These are phyloP conservation scores for Rhodomyrtus psidioides DNA, from an alignment of 441 rosid species.

Conservation along the genomic window DNA sequence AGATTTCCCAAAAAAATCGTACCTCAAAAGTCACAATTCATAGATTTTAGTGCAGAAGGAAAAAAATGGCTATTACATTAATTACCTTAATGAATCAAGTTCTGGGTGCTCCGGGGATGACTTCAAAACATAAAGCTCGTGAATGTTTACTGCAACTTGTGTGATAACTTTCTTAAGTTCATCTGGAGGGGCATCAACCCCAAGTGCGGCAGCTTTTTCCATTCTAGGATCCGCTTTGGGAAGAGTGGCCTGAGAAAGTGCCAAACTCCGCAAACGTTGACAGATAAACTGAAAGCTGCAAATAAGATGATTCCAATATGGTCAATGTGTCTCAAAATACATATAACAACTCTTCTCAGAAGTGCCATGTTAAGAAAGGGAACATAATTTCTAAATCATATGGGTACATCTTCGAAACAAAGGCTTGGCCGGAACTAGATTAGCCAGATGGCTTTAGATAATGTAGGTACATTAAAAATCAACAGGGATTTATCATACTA, in stretches of 20 bases:
- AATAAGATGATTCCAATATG: conserved; percentile 3
- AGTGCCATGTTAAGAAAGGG: not conserved
- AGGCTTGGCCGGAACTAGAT: not conserved
- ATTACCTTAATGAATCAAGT: conserved; percentile 57
- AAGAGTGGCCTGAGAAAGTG: conserved; percentile 45
- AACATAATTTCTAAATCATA: not conserved
- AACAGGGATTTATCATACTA: not conserved
- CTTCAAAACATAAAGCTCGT: conserved; percentile 51
- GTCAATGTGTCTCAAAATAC: not conserved
- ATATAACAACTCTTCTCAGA: not conserved
- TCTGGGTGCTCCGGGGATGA: conserved; percentile 73
- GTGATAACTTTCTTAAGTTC: conserved; percentile 48
- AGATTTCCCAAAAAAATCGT: not conserved
- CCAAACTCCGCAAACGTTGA: conserved; percentile 59
- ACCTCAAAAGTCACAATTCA: not conserved
- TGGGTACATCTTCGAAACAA: not conserved
- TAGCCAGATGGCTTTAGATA: not conserved
- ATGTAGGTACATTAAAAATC: not conserved
- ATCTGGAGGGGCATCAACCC: conserved; percentile 50
- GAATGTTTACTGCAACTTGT: conserved; percentile 49
- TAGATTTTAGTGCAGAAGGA: not conserved
- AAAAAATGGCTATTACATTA: not conserved
- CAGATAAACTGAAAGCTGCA: conserved; percentile 59
- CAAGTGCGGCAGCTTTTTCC: conserved; percentile 45
- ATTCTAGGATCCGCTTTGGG: conserved; percentile 66